Evolutionary conservation across 805 yeast genomes (phyloP), one percentile per base, ranked within the genome.

Genomic region (Blastobotrys muscicola): DNA sequence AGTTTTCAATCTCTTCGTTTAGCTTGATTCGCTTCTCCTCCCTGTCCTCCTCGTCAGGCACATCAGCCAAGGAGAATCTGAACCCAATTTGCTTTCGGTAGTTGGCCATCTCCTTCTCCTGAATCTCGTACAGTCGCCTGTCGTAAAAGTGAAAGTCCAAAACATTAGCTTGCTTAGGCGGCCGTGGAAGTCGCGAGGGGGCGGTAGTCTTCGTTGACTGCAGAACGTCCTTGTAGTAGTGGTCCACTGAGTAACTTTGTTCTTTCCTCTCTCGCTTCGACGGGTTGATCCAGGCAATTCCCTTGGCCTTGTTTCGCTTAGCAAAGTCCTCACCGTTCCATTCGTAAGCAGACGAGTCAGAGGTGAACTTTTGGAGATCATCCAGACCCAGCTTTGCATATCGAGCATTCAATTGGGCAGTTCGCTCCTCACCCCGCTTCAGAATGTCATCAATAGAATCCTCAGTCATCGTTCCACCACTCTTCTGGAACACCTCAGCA

Each of bases 61-160:
- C 67, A 1, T 78, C 65, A 10, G 57, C 58, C 23, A 77, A 62
- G 12, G 86, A 83, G 0, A 80, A 80, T 48, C 71, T 67, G 60
- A 74, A 80, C 8, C 78, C 77, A 11, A 75, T 72, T 52, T 72
- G 78, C 55, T 85, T 83, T 44, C 85, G 80, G 58, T 74, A 83
- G 64, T 80, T 81, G 46, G 80, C 78, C 58, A 80, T 77, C 59
- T 92, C 97, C 60, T 80, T 72, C 46, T 85, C 95, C 54, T 83
- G 79, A 29, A 90, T 61, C 49, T 80, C 85, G 50, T 74, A 70
- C 39, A 92, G 65, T 57, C 82, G 75, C 3, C 78, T 70, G 1
- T 94, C 84, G 57, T 72, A 85, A 55, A 90, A 85, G 60, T 90
- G 98, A 61, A 85, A 96, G 58, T 90, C 95, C 55, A 80, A 84